Conservation (phyloP, 176 grass and related monocot genomes). For the Phoenix dactylifera region DNA sequence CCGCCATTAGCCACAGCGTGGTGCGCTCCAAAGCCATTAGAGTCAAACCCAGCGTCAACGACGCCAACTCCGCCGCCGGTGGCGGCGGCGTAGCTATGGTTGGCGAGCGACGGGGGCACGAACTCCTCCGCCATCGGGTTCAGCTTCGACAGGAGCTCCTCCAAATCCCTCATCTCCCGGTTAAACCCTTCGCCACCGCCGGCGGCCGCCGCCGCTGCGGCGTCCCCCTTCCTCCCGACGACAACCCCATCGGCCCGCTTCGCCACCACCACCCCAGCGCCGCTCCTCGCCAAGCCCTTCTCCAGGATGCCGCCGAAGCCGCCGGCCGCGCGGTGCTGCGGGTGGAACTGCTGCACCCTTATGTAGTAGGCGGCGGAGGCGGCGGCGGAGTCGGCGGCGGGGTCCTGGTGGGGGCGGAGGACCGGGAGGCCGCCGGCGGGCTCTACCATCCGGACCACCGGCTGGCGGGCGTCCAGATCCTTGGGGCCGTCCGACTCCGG, state of each 20-base stretch:
- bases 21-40: conserved; percentile 15
- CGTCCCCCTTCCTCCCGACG: neutral
- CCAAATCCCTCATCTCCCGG: conserved; percentile 94
- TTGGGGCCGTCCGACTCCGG: neutral
- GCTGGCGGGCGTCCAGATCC: neutral
- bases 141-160: conserved; percentile 96
- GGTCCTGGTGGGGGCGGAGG: neutral
- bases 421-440: neutral
- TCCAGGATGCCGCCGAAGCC: no score
- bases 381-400: neutral
- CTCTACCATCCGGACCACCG: conserved; percentile 2
- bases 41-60: conserved; percentile 30
- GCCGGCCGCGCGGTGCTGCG: neutral
- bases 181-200: conserved; percentile 28
- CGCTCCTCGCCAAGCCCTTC: no score
- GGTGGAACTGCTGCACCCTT: neutral
- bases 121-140: conserved; percentile 99
- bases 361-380: no score
- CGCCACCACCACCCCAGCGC: conserved; percentile 16
- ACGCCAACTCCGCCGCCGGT: conserved; percentile 1
- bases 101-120: conserved; percentile 64
- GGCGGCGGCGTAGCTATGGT: neutral
- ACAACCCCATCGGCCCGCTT: neutral
- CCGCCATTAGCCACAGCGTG: neutral
- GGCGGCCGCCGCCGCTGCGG: neutral